Percentiles rank a stretch among this genome's conserved stretches.
phyloP scores from a whole-genome alignment of 768 basidiomycete genomes.

The Tylopilus rubrobrunneus region DNA sequence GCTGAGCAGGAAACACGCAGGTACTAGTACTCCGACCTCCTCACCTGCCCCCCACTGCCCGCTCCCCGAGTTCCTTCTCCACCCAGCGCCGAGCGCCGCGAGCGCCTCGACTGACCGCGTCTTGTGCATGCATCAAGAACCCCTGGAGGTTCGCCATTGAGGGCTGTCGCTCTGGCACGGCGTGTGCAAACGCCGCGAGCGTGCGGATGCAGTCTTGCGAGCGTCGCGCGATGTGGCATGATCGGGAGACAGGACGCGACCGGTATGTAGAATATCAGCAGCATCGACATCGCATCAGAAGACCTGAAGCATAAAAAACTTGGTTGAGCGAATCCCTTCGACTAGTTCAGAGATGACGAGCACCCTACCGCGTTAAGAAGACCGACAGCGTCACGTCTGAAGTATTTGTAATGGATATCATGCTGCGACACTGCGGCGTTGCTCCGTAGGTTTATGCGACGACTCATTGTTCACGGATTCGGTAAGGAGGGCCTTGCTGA shows the following conservation, averaged over 20 bases:
- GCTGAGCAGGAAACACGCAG: too few relatives aligned
- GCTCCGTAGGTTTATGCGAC: neutral
- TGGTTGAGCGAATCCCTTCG: conserved; percentile 13
- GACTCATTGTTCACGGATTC: conserved; percentile 6
- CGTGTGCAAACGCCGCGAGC: conserved; percentile 57
- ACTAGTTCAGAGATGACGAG: conserved; percentile 16
- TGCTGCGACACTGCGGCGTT: conserved; percentile 58
- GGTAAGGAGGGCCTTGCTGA: neutral
- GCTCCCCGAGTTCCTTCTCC: conserved; percentile 35
- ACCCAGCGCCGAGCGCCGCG: conserved; percentile 39
- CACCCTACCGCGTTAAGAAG: conserved; percentile 70
- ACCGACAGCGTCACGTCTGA: conserved; percentile 81
- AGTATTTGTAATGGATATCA: conserved; percentile 86
- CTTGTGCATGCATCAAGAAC: conserved; percentile 67
- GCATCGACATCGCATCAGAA: conserved; percentile 75
- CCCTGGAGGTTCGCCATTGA: conserved; percentile 47
- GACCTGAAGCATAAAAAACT: conserved; percentile 48
- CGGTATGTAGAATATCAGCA: conserved; percentile 69
- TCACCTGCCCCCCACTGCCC: too few relatives aligned
- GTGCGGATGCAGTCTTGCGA: conserved; percentile 39
- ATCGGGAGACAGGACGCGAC: conserved; percentile 56
- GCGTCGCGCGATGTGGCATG: conserved; percentile 44
- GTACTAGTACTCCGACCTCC: too few relatives aligned
- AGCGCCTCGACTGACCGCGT: conserved; percentile 41
- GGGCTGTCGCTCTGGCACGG: conserved; percentile 44